phyloP scores from a whole-genome alignment of 208 protist species.

The Endotrypanum monterogeii region DNA sequence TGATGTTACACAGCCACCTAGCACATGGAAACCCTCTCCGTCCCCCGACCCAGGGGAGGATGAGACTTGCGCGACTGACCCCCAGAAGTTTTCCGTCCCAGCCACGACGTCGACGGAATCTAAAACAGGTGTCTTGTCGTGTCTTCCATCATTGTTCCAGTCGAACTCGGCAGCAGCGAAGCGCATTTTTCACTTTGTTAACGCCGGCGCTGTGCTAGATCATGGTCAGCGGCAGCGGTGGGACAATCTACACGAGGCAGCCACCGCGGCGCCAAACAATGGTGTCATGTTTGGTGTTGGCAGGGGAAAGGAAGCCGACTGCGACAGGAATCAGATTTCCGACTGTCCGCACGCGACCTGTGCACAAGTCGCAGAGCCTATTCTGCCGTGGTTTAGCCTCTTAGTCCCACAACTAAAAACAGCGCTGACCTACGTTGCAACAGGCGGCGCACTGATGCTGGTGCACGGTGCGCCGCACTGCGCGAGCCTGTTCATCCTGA shows the following conservation, averaged over 20 bases:
- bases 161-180: not conserved
- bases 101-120: not conserved
- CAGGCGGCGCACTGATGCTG: slow-evolving; percentile 67
- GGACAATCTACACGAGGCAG: not conserved
- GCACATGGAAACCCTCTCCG: slow-evolving; percentile 28
- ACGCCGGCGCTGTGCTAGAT: slow-evolving; percentile 80
- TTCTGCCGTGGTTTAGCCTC: slow-evolving; percentile 80
- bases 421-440: slow-evolving; percentile 45
- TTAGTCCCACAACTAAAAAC: slow-evolving; percentile 70
- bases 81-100: not conserved
- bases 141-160: not conserved
- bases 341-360: not conserved
- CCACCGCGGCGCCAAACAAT: not conserved
- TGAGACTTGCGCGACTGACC: not conserved
- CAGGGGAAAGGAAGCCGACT: not conserved
- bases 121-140: not conserved
- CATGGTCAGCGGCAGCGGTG: slow-evolving; percentile 62
- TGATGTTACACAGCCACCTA: slow-evolving; percentile 32
- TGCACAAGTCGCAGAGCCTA: not conserved
- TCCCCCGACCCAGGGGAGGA: not conserved
- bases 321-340: not conserved
- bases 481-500: slow-evolving; percentile 68
- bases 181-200: slow-evolving; percentile 72
- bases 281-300: not conserved
- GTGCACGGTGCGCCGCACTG: slow-evolving; percentile 77